Evolutionary conservation across 495 filamentous ascomycete species (phyloP).

Genomic region (Neurospora terricola): DNA sequence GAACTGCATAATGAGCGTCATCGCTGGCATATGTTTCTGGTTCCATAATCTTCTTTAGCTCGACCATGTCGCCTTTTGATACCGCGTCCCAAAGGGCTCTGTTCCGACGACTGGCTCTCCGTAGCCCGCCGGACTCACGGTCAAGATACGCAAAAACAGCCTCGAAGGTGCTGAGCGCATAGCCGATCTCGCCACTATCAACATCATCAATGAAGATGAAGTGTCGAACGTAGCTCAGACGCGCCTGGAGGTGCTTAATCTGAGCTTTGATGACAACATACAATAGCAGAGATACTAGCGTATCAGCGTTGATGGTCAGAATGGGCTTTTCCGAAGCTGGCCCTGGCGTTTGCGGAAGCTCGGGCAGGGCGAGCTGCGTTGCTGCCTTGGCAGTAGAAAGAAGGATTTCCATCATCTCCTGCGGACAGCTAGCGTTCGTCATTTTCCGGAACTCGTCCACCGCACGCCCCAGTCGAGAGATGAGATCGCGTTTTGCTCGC

Average conservation of each 20-base stretch:
- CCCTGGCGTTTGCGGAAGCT: conserved; percentile 23
- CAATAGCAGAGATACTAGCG: conserved; percentile 82
- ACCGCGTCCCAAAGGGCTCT: conserved; percentile 81
- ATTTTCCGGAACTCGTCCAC: conserved; percentile 89
- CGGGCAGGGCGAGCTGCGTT: conserved; percentile 48
- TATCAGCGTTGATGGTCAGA: conserved; percentile 90
- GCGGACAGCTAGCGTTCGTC: conserved; percentile 71
- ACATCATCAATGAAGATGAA: conserved; percentile 97
- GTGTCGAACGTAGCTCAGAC: conserved; percentile 84
- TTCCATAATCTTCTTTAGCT: conserved; percentile 72
- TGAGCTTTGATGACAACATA: conserved; percentile 90
- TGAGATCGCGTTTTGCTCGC: conserved; percentile 61
- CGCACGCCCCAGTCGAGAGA: conserved; percentile 58
- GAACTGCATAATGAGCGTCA: conserved; percentile 24
- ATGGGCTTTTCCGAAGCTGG: conserved; percentile 33
- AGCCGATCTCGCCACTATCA: conserved; percentile 93
- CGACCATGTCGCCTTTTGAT: conserved; percentile 59
- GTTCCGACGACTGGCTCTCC: conserved; percentile 78
- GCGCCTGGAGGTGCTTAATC: conserved; percentile 76
- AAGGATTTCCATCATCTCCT: conserved; percentile 88
- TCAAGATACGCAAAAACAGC: conserved; percentile 87
- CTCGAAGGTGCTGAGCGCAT: conserved; percentile 93
- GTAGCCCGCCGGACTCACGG: conserved; percentile 68
- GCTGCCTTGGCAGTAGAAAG: conserved; percentile 79
- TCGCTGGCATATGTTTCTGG: conserved; percentile 41